A percentile compares a stretch with the other conserved stretches of the same genome.
Conservation (phyloP, 371 early-diverging fungal genomes). For the Parasitella parasitica region DNA sequence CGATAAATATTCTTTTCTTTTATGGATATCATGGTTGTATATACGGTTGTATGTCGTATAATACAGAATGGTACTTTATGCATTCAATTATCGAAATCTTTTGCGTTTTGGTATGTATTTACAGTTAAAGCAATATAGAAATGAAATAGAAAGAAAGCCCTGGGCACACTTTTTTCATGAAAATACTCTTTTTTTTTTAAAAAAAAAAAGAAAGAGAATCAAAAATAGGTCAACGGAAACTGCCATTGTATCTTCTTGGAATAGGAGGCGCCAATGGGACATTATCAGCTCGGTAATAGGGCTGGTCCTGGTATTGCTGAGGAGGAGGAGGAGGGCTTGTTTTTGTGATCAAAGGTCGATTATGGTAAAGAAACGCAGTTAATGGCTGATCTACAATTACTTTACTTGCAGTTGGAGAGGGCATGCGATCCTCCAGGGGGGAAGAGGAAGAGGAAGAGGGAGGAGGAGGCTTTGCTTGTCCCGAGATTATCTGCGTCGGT, state of each 20-base stretch:
- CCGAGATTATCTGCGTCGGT: background rate
- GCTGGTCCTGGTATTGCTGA: background rate
- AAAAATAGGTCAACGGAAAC: background rate
- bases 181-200: background rate
- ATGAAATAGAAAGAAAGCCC: background rate
- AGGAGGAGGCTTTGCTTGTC: background rate
- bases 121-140: background rate
- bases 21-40: no score
- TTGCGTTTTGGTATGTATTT: background rate
- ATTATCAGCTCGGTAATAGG: background rate
- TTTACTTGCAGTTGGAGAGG: background rate
- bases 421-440: background rate
- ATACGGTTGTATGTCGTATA: no score
- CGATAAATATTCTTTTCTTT: no score
- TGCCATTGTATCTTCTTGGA: background rate
- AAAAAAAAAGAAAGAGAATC: background rate
- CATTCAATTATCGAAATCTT: background rate
- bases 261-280: background rate
- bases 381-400: constrained; percentile 23
- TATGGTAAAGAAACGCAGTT: constrained; percentile 18
- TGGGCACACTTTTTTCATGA: background rate
- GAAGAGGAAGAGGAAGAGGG: background rate
- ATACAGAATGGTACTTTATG: background rate
- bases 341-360: background rate
- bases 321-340: background rate